Conservation (phyloP, 352 stramenopile species). For the Phytophthora ohioensis region DNA sequence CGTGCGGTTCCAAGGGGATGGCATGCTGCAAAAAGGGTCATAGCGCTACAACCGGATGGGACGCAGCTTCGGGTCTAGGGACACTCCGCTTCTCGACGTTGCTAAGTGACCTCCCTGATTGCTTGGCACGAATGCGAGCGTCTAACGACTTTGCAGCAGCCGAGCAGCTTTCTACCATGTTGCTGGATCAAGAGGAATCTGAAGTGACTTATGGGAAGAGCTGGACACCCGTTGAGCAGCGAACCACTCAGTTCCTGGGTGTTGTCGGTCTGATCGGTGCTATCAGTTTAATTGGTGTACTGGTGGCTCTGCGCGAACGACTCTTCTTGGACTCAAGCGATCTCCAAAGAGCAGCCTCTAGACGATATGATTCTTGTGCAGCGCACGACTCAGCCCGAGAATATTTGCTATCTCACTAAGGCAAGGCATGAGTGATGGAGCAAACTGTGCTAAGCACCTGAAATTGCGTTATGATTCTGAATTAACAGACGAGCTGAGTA, state of each 20-base stretch:
- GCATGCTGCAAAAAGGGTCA: slow-evolving; percentile 63
- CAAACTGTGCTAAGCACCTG: slow-evolving; percentile 4
- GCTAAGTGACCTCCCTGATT: slow-evolving; percentile 49
- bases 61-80: slow-evolving; percentile 72
- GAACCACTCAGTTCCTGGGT: slow-evolving; percentile 41
- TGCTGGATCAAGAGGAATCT: slow-evolving; percentile 21
- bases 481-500: not conserved
- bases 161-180: slow-evolving; percentile 7
- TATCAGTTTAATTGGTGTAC: slow-evolving; percentile 42
- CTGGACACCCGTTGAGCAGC: slow-evolving; percentile 34
- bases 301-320: slow-evolving; percentile 49
- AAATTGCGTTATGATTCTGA: slow-evolving; percentile 11
- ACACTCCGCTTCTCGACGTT: slow-evolving; percentile 60
- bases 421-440: not conserved
- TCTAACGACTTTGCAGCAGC: slow-evolving; percentile 15
- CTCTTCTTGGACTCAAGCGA: slow-evolving; percentile 43
- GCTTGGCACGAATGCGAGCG: slow-evolving; percentile 40
- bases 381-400: slow-evolving; percentile 62
- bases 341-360: slow-evolving; percentile 7
- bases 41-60: slow-evolving; percentile 63
- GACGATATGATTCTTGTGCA: slow-evolving; percentile 46
- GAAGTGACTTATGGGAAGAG: slow-evolving; percentile 4
- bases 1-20: slow-evolving; percentile 57
- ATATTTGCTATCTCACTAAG: slow-evolving; percentile 54
- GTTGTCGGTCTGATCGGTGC: slow-evolving; percentile 42